Evolutionary conservation across 176 grass and related monocot species (phyloP).

Genomic region (Otatea glauca): DNA sequence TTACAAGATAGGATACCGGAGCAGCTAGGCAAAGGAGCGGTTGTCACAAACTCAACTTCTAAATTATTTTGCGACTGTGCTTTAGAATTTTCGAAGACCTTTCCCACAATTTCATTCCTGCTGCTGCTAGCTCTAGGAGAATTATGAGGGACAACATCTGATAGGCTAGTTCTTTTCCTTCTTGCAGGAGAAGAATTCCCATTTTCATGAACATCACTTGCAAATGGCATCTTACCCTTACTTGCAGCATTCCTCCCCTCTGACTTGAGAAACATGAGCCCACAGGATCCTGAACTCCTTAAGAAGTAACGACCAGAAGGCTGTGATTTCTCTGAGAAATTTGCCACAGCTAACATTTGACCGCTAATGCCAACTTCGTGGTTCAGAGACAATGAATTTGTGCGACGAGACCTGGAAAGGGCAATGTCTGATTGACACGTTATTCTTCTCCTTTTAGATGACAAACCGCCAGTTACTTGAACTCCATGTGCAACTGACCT

Average conservation of each 20-base stretch:
- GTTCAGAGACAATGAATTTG: constrained; percentile 38
- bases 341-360: constrained; percentile 31
- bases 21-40: constrained; percentile 38
- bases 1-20: constrained; percentile 34
- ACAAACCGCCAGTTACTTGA: constrained; percentile 17
- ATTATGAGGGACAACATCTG: constrained; percentile 41
- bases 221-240: constrained; percentile 17
- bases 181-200: constrained; percentile 39
- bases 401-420: constrained; percentile 22
- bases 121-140: constrained; percentile 39
- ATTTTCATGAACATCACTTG: constrained; percentile 29
- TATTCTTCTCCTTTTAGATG: constrained; percentile 49
- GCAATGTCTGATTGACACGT: constrained; percentile 3
- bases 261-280: constrained; percentile 23
- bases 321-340: constrained; percentile 40
- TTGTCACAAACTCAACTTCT: constrained; percentile 6
- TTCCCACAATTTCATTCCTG: constrained; percentile 23
- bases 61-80: constrained; percentile 45
- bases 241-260: constrained; percentile 33
- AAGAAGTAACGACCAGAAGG: constrained; percentile 38
- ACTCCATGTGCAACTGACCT: constrained; percentile 42
- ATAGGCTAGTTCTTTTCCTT: constrained; percentile 15
- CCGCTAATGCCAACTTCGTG: constrained; percentile 30
- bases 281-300: constrained; percentile 47
- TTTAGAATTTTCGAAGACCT: constrained; percentile 21